Evolutionary conservation across 495 filamentous ascomycete species (phyloP), one percentile per base, ranked within the genome.

Genomic region (Friedmanniomyces endolithicus): DNA sequence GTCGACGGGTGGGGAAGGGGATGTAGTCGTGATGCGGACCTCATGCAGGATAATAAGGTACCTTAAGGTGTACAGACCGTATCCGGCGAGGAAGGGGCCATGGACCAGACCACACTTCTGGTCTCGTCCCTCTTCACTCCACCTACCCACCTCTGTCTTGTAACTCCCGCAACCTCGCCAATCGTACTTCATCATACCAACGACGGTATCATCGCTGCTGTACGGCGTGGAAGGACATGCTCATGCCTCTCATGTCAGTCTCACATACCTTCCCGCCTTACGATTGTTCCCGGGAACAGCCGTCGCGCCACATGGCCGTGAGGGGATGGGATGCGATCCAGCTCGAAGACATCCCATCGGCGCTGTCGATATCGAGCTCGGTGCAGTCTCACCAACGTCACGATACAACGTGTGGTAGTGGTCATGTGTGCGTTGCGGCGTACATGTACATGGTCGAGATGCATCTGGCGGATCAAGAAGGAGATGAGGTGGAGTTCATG

Each of bases 81-180:
- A 41, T 41, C 39, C 39, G 39, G 39, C 39, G 39, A 48, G 44
- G 44, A 48, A 48, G 44, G 44, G 8, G 44, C 44, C 7, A 48
- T 27, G 44, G 23, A 14, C 19, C 19, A 41, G 39, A 41, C 19
- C 39, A 41, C 6, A 41, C 39, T 3, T 14, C 12, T n/a, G 14
- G 39, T 41, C 12, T 41, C 34, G 9, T 37, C 34, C 14, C 39
- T 14, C 39, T 41, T 22, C 39, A 14, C 14, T 41, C 39, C 6
- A 4, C 39, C 3, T 41, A 14, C 16, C n/a, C 27, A 31, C 27
- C 27, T 31, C 27, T 4, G 27, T 31, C 9, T 31, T 9, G 27
- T 31, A 3, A 3, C 4, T 31, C 27, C 27, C 3, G 27, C 27
- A 9, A 31, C 27, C 27, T 31, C 27, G 27, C 27, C 27, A 31